Conservation (phyloP, 148 eudicot species). For the Cornus suecica region DNA sequence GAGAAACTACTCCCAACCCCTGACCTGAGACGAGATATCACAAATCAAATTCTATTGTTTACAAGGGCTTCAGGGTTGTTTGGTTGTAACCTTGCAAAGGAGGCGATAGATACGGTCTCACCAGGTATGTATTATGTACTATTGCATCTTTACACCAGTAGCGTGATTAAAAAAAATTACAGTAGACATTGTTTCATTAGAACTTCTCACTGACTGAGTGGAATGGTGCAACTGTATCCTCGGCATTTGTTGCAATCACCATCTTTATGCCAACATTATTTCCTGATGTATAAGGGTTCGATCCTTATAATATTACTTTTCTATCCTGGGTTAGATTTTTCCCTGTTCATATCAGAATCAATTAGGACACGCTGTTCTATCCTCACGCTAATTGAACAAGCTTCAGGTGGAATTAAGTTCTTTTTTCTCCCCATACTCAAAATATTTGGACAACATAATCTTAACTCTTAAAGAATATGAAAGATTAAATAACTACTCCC, state of each 20-base stretch:
- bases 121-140: slow-evolving; percentile 73
- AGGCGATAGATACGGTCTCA: slow-evolving; percentile 78
- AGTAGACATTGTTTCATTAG: background rate
- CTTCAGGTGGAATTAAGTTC: too few relatives aligned
- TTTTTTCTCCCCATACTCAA: too few relatives aligned
- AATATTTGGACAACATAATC: background rate
- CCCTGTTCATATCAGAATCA: background rate
- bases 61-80: slow-evolving; percentile 84
- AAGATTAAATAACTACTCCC: background rate
- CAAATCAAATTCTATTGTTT: slow-evolving; percentile 73
- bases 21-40: slow-evolving; percentile 77
- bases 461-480: background rate
- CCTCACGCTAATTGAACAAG: too few relatives aligned
- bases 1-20: slow-evolving; percentile 91
- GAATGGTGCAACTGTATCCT: background rate
- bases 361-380: too few relatives aligned
- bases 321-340: background rate
- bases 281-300: background rate
- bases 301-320: too few relatives aligned
- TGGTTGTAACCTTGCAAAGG: slow-evolving; percentile 95
- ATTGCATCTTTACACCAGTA: background rate
- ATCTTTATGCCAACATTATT: background rate
- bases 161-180: background rate
- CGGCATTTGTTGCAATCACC: background rate
- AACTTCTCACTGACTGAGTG: background rate